Conservation (phyloP, 2,329 filamentous ascomycete genomes). For the Fusarium armeniacum region DNA sequence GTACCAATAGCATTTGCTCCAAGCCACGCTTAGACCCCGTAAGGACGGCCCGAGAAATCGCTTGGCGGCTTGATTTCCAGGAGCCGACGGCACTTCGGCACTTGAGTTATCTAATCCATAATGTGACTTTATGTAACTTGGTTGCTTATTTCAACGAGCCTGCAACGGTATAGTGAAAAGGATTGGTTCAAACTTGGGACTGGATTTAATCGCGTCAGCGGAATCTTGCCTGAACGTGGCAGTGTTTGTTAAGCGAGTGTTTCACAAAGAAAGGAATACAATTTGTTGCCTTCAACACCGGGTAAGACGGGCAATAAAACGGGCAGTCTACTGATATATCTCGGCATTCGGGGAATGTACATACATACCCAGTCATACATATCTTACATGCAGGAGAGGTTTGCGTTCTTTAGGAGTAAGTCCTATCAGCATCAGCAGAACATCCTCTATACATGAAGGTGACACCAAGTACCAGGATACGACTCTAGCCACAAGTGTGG, state of each 20-base stretch:
- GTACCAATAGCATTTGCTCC: neutral
- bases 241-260: neutral
- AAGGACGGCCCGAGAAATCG: constrained; percentile 16
- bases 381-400: neutral
- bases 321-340: neutral
- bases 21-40: neutral
- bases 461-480: neutral
- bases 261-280: neutral
- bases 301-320: neutral
- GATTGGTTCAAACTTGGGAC: neutral
- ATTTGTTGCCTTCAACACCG: neutral
- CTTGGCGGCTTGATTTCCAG: constrained; percentile 9
- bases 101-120: neutral
- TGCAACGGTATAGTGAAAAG: neutral
- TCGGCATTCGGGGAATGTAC: neutral
- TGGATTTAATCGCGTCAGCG: neutral
- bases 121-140: neutral
- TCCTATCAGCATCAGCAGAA: too few relatives aligned
- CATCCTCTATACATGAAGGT: neutral
- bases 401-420: too few relatives aligned
- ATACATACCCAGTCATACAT: neutral
- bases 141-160: neutral
- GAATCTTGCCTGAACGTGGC: neutral
- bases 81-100: constrained; percentile 21
- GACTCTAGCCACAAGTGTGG: too few relatives aligned